These are phyloP conservation scores for Phoma sp. DNA, from an alignment of 2,329 filamentous ascomycete species.

Conservation along the genomic window DNA sequence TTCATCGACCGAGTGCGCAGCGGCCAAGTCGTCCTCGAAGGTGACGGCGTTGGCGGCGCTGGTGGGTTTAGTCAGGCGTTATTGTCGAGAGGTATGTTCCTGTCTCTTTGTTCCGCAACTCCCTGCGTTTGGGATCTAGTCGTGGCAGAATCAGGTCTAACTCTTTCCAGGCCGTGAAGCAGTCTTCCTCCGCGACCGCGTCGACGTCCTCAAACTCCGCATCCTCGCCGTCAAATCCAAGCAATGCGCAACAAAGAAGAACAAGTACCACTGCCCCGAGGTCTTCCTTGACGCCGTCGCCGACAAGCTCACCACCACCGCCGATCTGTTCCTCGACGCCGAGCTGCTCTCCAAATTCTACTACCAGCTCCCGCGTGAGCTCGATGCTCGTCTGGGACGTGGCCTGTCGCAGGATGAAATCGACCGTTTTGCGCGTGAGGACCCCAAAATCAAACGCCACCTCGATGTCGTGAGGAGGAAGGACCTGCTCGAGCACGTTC, in stretches of 20 bases:
- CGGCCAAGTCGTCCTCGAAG: slow-evolving; percentile 84
- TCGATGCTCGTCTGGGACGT: slow-evolving; percentile 84
- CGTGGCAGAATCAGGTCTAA: slow-evolving; percentile 1
- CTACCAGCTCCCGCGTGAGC: slow-evolving; percentile 87
- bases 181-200: slow-evolving; percentile 89
- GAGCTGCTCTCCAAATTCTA: slow-evolving; percentile 97
- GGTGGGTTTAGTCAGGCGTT: slow-evolving; percentile 92
- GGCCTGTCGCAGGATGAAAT: slow-evolving; percentile 80
- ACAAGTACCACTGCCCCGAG: slow-evolving; percentile 97
- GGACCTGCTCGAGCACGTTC: slow-evolving; percentile 87
- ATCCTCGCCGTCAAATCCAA: slow-evolving; percentile 86
- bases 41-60: slow-evolving; percentile 81
- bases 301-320: slow-evolving; percentile 91
- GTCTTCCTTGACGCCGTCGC: slow-evolving; percentile 98
- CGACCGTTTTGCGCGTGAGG: slow-evolving; percentile 90
- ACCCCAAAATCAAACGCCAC: slow-evolving; percentile 86
- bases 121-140: no score
- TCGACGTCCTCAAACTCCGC: slow-evolving; percentile 89
- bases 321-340: slow-evolving; percentile 95
- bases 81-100: slow-evolving; percentile 73
- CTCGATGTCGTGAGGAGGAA: slow-evolving; percentile 92
- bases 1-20: slow-evolving; percentile 91
- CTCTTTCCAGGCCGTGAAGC: slow-evolving; percentile 77
- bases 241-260: slow-evolving; percentile 81
- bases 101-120: not conserved